Percentiles rank a stretch among this genome's conserved stretches.
Conservation (phyloP, 768 basidiomycete species). For the Pleurotus pulmonarius region DNA sequence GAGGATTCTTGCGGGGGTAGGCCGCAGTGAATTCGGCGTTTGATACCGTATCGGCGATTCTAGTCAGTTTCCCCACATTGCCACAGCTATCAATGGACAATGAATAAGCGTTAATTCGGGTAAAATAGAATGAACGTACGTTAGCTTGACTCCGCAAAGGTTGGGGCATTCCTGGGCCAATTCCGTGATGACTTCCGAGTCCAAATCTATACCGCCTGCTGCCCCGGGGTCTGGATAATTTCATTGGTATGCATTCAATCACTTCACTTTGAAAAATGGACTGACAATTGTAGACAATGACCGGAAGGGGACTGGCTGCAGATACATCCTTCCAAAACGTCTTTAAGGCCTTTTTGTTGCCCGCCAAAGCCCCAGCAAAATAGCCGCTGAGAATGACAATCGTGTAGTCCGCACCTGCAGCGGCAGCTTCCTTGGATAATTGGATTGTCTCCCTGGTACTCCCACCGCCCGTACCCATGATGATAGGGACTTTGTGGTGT, state of each 20-base stretch:
- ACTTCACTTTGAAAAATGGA: slow-evolving; percentile 9
- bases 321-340: slow-evolving; percentile 75
- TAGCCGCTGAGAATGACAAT: slow-evolving; percentile 88
- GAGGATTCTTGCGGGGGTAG: slow-evolving; percentile 65
- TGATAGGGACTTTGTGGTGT: slow-evolving; percentile 56
- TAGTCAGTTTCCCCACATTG: slow-evolving; percentile 87
- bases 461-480: slow-evolving; percentile 80
- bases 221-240: slow-evolving; percentile 64
- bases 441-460: slow-evolving; percentile 83
- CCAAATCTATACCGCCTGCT: slow-evolving; percentile 85
- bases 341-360: slow-evolving; percentile 66
- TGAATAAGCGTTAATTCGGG: too few species aligned
- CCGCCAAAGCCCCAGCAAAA: slow-evolving; percentile 72
- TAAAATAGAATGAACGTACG: slow-evolving; percentile 42
- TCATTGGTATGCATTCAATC: slow-evolving; percentile 1
- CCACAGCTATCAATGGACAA: slow-evolving; percentile 56
- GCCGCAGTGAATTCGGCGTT: slow-evolving; percentile 46
- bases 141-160: slow-evolving; percentile 84
- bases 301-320: slow-evolving; percentile 78
- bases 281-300: slow-evolving; percentile 87
- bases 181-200: slow-evolving; percentile 82
- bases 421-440: slow-evolving; percentile 72
- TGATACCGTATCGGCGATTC: slow-evolving; percentile 70
- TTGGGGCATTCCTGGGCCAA: slow-evolving; percentile 76
- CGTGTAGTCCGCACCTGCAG: slow-evolving; percentile 80